Conservation (phyloP, 2,329 filamentous ascomycete species). For the Aspergillus luchuensis region DNA sequence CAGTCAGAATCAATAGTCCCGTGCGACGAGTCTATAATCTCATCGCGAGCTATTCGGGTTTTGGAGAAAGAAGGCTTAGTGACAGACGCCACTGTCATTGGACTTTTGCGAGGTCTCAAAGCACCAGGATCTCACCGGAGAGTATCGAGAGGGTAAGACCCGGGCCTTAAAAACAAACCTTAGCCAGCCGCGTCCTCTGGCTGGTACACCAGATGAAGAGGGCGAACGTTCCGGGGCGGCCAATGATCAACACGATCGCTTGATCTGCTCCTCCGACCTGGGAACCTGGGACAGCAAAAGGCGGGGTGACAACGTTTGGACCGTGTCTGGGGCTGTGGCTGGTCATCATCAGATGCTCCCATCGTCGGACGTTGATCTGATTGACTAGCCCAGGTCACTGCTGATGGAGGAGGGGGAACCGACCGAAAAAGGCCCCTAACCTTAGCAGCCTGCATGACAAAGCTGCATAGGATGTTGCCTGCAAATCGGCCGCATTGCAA, state of each 20-base stretch:
- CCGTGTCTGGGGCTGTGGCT: constrained; percentile 10
- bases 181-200: constrained; percentile 9
- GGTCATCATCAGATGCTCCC: constrained; percentile 1
- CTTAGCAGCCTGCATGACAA: background rate
- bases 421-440: background rate
- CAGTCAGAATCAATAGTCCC: background rate
- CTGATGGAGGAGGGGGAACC: background rate
- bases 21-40: constrained; percentile 6
- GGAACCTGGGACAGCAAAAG: constrained; percentile 11
- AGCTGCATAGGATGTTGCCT: constrained; percentile 6
- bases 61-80: constrained; percentile 4
- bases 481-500: constrained; percentile 15
- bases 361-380: background rate
- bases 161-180: constrained; percentile 3
- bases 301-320: constrained; percentile 19
- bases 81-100: constrained; percentile 2
- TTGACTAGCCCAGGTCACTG: background rate
- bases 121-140: constrained; percentile 11
- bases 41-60: constrained; percentile 14
- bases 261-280: constrained; percentile 11
- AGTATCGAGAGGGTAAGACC: constrained; percentile 5
- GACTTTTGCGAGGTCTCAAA: background rate
- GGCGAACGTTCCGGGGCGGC: constrained; percentile 20
- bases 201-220: constrained; percentile 10
- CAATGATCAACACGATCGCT: constrained; percentile 15